Percentiles rank a stretch among this genome's conserved stretches.
These are phyloP conservation scores for Andrographis paniculata DNA, from an alignment of 305 asterid species.

Conservation along the genomic window DNA sequence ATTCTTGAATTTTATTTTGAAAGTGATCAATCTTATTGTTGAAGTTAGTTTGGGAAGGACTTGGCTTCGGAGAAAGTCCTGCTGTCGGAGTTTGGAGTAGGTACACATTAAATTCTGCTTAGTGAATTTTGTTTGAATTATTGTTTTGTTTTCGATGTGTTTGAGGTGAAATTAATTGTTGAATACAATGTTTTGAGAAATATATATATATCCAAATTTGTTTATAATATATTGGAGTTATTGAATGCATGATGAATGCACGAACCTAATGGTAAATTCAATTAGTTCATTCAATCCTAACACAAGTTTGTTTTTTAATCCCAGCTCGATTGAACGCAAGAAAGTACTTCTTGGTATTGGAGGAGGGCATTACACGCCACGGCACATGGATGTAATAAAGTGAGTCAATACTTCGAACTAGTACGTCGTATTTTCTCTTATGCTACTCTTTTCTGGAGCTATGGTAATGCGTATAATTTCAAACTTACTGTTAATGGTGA, in stretches of 20 bases:
- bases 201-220: too few species aligned
- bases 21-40: constrained; percentile 13
- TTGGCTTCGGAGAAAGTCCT: constrained; percentile 63
- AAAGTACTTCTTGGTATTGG: constrained; percentile 90
- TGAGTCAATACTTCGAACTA: constrained; percentile 32
- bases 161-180: too few species aligned
- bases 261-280: too few species aligned
- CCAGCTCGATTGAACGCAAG: constrained; percentile 37
- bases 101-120: constrained; percentile 25
- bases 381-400: constrained; percentile 84
- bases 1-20: neutral
- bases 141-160: neutral
- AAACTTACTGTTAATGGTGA: too few species aligned
- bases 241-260: too few species aligned
- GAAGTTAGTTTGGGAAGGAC: constrained; percentile 96
- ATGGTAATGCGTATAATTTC: too few species aligned
- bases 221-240: too few species aligned
- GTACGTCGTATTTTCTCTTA: too few species aligned
- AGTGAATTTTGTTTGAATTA: too few species aligned
- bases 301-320: constrained; percentile 5
- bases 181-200: too few species aligned
- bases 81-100: constrained; percentile 83
- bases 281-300: too few species aligned
- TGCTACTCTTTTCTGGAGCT: too few species aligned
- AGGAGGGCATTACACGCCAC: constrained; percentile 97